Percentiles rank a stretch among this genome's conserved stretches.
phyloP scores from a whole-genome alignment of 2,329 filamentous ascomycete genomes.

The Setomelanomma holmii region DNA sequence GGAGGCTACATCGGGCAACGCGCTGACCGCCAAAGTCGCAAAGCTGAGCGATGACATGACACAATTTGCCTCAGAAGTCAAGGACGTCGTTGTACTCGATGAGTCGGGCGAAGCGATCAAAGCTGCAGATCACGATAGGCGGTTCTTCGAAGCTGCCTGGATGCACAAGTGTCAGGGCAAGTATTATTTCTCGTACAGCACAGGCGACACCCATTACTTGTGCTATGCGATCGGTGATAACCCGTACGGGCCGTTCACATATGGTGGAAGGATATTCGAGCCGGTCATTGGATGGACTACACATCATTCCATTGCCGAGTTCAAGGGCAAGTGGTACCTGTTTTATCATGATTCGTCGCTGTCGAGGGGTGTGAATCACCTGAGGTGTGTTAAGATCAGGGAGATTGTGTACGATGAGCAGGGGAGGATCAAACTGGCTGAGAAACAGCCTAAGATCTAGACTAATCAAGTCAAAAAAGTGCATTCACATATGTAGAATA shows the following conservation, averaged over 20 bases:
- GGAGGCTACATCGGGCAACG: constrained; percentile 51
- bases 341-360: constrained; percentile 79
- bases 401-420: constrained; percentile 75
- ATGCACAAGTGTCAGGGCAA: constrained; percentile 73
- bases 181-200: constrained; percentile 82
- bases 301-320: constrained; percentile 80
- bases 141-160: constrained; percentile 85
- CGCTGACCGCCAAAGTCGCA: constrained; percentile 72
- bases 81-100: constrained; percentile 70
- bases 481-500: not conserved
- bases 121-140: constrained; percentile 73
- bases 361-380: constrained; percentile 72
- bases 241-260: constrained; percentile 76
- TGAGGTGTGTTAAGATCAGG: constrained; percentile 75
- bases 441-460: constrained; percentile 39
- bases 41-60: constrained; percentile 71
- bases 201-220: constrained; percentile 78
- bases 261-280: constrained; percentile 73
- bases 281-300: constrained; percentile 83
- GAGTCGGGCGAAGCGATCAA: constrained; percentile 64
- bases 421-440: constrained; percentile 62
- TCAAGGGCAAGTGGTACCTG: constrained; percentile 73
- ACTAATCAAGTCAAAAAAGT: not conserved
- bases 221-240: constrained; percentile 71
- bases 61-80: constrained; percentile 62